Conservation (phyloP, 2,329 filamentous ascomycete genomes). For the Diplodia sapinea region DNA sequence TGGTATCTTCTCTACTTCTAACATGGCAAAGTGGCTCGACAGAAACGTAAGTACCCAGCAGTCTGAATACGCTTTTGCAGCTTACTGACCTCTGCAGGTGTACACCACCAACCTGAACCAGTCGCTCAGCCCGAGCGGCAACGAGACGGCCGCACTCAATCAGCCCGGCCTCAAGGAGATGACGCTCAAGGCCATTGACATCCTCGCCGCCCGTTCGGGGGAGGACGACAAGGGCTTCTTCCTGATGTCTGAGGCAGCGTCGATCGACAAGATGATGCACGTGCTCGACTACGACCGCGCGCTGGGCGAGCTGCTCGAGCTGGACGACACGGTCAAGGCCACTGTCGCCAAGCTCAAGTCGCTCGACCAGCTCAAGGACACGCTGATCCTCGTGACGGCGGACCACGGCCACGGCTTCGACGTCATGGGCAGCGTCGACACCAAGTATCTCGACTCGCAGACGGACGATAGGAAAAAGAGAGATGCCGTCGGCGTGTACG, state of each 20-base stretch:
- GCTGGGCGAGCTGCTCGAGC: constrained; percentile 81
- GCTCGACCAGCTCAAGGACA: constrained; percentile 72
- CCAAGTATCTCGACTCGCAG: constrained; percentile 73
- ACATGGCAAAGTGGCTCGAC: constrained; percentile 85
- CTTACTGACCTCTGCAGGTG: constrained; percentile 47
- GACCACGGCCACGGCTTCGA: constrained; percentile 91
- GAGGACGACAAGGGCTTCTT: constrained; percentile 73
- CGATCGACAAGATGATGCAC: constrained; percentile 92
- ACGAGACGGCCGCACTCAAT: constrained; percentile 68
- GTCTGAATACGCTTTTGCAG: no score
- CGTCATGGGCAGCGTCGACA: constrained; percentile 82
- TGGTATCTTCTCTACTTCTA: constrained; percentile 76
- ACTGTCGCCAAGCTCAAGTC: constrained; percentile 72
- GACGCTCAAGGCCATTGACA: constrained; percentile 84
- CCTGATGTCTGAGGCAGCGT: constrained; percentile 85
- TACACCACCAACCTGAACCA: constrained; percentile 73
- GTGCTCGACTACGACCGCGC: constrained; percentile 82
- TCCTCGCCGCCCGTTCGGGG: constrained; percentile 69
- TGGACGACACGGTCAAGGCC: constrained; percentile 81
- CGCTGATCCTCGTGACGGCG: constrained; percentile 80
- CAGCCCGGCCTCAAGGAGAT: constrained; percentile 87
- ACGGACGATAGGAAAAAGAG: constrained; percentile 73
- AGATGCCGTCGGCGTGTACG: constrained; percentile 74
- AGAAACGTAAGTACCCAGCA: constrained; percentile 61
- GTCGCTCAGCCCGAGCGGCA: constrained; percentile 72